Evolutionary conservation across 805 yeast species (phyloP).

Genomic region (Hanseniaspora occidentalis): DNA sequence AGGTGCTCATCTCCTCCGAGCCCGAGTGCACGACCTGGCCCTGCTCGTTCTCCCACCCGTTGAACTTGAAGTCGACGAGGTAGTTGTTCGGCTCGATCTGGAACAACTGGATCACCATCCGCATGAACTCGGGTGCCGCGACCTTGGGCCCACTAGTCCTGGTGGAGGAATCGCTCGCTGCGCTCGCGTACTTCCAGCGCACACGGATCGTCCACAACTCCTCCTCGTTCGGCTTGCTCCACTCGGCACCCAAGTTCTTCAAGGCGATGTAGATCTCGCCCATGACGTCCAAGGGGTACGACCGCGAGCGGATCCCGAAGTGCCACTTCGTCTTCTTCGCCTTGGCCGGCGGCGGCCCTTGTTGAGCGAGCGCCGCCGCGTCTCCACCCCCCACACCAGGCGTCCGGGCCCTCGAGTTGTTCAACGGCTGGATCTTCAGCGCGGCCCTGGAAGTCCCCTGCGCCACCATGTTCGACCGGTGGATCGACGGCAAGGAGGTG

Average conservation of each 20-base stretch:
- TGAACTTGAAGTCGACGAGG: constrained; percentile 92
- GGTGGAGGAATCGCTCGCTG: constrained; percentile 7
- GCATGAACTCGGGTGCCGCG: constrained; percentile 60
- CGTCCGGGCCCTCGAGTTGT: too few relatives aligned
- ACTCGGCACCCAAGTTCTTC: constrained; percentile 89
- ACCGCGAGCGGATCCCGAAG: constrained; percentile 90
- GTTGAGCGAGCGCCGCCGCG: too few relatives aligned
- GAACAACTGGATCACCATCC: constrained; percentile 92
- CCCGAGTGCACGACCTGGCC: constrained; percentile 22
- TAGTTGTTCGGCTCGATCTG: constrained; percentile 94
- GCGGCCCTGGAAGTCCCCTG: constrained; percentile 34
- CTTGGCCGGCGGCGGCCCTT: constrained; percentile 1
- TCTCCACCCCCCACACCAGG: too few relatives aligned
- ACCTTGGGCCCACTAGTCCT: background rate
- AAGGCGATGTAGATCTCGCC: constrained; percentile 94
- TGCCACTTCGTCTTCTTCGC: constrained; percentile 82
- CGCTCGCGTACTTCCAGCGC: constrained; percentile 72
- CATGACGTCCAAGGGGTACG: constrained; percentile 96
- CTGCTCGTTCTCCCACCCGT: constrained; percentile 74
- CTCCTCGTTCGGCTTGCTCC: constrained; percentile 92
- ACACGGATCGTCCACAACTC: constrained; percentile 94
- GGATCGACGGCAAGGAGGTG: constrained; percentile 86
- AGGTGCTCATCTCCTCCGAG: constrained; percentile 73
- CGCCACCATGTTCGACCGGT: constrained; percentile 81
- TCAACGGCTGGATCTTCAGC: constrained; percentile 37